Evolutionary conservation across 352 stramenopile species (phyloP), one percentile per base, ranked within the genome.

Genomic region (Achlya hypogyna): DNA sequence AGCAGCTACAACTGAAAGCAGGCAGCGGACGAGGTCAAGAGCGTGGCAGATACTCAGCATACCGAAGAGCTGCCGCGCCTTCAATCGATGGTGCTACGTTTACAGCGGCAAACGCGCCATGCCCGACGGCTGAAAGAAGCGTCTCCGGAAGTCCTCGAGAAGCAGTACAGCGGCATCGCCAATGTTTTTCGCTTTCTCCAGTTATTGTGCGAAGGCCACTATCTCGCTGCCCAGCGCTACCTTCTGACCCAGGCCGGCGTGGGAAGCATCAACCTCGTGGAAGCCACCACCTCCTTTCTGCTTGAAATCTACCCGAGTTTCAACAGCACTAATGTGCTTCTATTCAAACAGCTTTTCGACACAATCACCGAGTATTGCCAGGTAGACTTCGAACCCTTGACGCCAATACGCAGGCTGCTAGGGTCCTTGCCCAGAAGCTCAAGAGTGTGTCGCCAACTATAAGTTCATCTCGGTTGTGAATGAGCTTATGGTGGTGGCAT

Each of bases 291-390:
- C 14, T 79, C 78, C 16, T 89, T 89, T 63, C 65, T 91, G 5
- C 35, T 91, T 23, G 79, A 88, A 14, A 86, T 82, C 1, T 86
- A 88, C 49, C 62, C 86, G 16, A 70, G 74, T 0, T 62, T 88
- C 8, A 76, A 75, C 5, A 75, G 86, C 52, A 31, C 78, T 23
- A 75, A 87, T 27, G 71, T 88, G 12, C 71, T 64, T 1, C 64
- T 91, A 27, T 70, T 91, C 4, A 86, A 81, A 4, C 82, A 91
- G 62, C 47, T 91, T 1, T 88, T 91, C 62, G 79, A 88, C 42
- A 89, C 82, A 4, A 86, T 91, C 32, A 82, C 81, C 4, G 82
- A 91, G 62, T 88, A 86, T 63, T 91, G 82, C n/a, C 82, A 91
- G 32, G 60, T 67, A 58, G 16, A 16, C 25, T 20, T 25, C n/a